Evolutionary conservation across 1,284 basidiomycete genomes (phyloP).

Genomic region (Inonotus obliquus): DNA sequence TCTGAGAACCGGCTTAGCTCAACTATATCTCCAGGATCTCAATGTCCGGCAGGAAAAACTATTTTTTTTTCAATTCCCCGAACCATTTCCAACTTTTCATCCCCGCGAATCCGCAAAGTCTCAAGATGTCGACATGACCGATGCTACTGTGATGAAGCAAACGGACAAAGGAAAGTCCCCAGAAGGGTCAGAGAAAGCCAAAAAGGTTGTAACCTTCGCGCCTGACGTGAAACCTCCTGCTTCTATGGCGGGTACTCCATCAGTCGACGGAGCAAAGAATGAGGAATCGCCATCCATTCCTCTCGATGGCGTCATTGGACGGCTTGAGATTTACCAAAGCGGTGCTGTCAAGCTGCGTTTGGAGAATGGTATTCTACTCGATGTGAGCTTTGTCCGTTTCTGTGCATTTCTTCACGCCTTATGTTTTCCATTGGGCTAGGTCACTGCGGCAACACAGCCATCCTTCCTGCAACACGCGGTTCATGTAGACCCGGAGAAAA

Average conservation of each 20-base stretch:
- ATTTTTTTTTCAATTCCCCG: slow-evolving; percentile 91
- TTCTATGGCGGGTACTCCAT: slow-evolving; percentile 25
- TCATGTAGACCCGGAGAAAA: slow-evolving; percentile 58
- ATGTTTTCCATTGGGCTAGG: slow-evolving; percentile 39
- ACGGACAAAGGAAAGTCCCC: slow-evolving; percentile 32
- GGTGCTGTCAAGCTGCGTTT: slow-evolving; percentile 86
- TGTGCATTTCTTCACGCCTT: not conserved
- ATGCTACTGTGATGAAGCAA: slow-evolving; percentile 22
- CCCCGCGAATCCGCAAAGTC: not conserved
- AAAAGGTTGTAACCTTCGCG: slow-evolving; percentile 53
- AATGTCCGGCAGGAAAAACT: slow-evolving; percentile 58
- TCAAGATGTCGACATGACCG: slow-evolving; percentile 28
- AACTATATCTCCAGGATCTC: slow-evolving; percentile 35
- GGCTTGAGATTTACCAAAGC: slow-evolving; percentile 77
- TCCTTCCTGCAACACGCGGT: slow-evolving; percentile 90
- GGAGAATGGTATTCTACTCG: slow-evolving; percentile 72
- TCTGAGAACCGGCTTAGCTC: not conserved
- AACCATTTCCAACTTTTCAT: slow-evolving; percentile 81
- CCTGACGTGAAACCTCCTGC: slow-evolving; percentile 47
- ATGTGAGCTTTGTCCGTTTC: slow-evolving; percentile 48
- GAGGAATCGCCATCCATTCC: slow-evolving; percentile 30
- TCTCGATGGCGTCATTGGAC: slow-evolving; percentile 77
- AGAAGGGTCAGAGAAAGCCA: slow-evolving; percentile 22
- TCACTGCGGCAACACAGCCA: slow-evolving; percentile 78
- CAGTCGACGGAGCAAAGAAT: slow-evolving; percentile 28